Conservation (phyloP, 495 filamentous ascomycete species). For the Schizothecium vesticola region DNA sequence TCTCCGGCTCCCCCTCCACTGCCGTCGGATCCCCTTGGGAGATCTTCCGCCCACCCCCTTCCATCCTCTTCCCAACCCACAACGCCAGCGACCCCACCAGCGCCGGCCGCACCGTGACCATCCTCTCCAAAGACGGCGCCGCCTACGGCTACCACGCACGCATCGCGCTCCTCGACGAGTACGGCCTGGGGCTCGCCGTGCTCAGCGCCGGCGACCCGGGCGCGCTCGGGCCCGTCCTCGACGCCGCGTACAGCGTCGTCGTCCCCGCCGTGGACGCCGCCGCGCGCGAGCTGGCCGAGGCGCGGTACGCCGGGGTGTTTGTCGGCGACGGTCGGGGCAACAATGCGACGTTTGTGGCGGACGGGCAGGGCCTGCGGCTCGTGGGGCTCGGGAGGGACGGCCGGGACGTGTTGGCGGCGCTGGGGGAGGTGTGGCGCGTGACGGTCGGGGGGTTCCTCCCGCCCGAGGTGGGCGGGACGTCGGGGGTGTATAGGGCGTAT, state of each 20-base stretch:
- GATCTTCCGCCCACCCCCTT: slow-evolving; percentile 20
- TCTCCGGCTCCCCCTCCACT: slow-evolving; percentile 12
- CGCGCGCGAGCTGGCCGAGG: slow-evolving; percentile 29
- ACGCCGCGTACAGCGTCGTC: slow-evolving; percentile 14
- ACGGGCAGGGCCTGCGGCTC: slow-evolving; percentile 28
- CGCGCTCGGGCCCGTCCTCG: slow-evolving; percentile 10
- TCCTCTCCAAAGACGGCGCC: slow-evolving; percentile 21
- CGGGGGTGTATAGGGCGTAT: too few species aligned
- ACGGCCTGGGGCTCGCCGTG: slow-evolving; percentile 19
- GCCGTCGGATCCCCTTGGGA: slow-evolving; percentile 25
- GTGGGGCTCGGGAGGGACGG: slow-evolving; percentile 34
- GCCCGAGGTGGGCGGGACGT: slow-evolving; percentile 8
- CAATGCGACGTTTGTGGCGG: slow-evolving; percentile 19
- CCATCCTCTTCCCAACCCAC: slow-evolving; percentile 15
- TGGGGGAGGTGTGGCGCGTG: slow-evolving; percentile 3
- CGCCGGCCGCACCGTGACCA: slow-evolving; percentile 19
- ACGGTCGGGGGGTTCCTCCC: slow-evolving; percentile 8
- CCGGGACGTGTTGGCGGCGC: slow-evolving; percentile 22
- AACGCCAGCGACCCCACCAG: too few species aligned
- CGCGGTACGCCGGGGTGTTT: slow-evolving; percentile 21
- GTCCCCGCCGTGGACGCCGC: slow-evolving; percentile 31
- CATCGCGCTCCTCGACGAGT: slow-evolving; percentile 23
- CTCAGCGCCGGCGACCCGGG: slow-evolving; percentile 18
- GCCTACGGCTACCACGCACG: slow-evolving; percentile 20
- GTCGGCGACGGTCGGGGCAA: slow-evolving; percentile 12